phyloP scores from a whole-genome alignment of 2,329 filamentous ascomycete species.

The Mollisiaceae sp. region DNA sequence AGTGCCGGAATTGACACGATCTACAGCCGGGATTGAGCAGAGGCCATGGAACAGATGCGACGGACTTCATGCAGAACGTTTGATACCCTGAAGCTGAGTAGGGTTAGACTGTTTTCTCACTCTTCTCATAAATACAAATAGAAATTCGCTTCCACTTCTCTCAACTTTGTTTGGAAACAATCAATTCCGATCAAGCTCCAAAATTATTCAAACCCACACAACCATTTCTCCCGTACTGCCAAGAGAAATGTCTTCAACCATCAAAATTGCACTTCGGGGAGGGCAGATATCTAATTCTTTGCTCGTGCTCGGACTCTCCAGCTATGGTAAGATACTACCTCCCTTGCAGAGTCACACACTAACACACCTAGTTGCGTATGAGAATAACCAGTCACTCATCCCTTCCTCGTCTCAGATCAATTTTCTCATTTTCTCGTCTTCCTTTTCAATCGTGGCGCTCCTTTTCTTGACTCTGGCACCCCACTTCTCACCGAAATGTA shows the following conservation, averaged over 20 bases:
- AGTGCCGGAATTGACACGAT: neutral
- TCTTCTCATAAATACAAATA: neutral
- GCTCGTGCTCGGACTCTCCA: slow-evolving; percentile 10
- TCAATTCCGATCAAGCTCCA: neutral
- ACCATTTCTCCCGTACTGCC: neutral
- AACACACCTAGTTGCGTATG: neutral
- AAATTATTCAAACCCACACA: neutral
- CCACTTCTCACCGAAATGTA: slow-evolving; percentile 11
- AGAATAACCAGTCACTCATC: slow-evolving; percentile 3
- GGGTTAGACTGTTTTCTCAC: neutral
- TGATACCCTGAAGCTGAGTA: neutral
- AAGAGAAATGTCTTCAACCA: slow-evolving; percentile 7
- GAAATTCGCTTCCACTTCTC: neutral
- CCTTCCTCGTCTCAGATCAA: slow-evolving; percentile 13
- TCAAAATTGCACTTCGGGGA: slow-evolving; percentile 3
- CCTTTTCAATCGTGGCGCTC: slow-evolving; percentile 12
- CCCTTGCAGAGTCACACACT: neutral
- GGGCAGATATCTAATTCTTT: slow-evolving; percentile 10
- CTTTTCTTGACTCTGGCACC: slow-evolving; percentile 16
- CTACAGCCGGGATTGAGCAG: neutral
- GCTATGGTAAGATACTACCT: slow-evolving; percentile 3
- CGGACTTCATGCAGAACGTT: slow-evolving; percentile 7
- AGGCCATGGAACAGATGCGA: neutral
- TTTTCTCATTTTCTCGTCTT: slow-evolving; percentile 11
- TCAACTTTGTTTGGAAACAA: neutral